A percentile compares a stretch with the other conserved stretches of the same genome.
Evolutionary conservation across 768 basidiomycete species (phyloP).

Genomic region (Hypsizygus marmoreus): DNA sequence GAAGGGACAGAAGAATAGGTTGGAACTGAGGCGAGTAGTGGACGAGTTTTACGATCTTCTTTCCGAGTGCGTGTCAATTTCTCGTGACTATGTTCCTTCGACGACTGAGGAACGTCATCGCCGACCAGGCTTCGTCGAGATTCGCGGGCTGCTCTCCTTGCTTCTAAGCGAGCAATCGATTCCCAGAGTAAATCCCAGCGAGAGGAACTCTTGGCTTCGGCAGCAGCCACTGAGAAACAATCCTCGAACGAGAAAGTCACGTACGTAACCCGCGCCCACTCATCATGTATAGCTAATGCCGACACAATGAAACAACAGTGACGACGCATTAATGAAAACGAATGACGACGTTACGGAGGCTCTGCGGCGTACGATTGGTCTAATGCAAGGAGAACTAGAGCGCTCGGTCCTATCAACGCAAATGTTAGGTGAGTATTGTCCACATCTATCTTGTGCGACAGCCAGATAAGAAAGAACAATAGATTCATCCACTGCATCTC

Average conservation of each 20-base stretch:
- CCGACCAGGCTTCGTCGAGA: constrained; percentile 57
- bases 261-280: constrained; percentile 41
- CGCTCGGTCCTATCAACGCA: constrained; percentile 84
- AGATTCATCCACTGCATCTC: constrained; percentile 81
- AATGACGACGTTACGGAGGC: constrained; percentile 88
- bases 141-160: constrained; percentile 65
- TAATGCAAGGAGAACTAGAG: constrained; percentile 94
- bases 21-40: constrained; percentile 50
- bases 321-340: constrained; percentile 87
- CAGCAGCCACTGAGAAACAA: constrained; percentile 50
- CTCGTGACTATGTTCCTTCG: not conserved
- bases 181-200: constrained; percentile 55
- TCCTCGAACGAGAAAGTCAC: constrained; percentile 57
- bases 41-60: constrained; percentile 49
- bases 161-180: constrained; percentile 77
- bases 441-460: not conserved
- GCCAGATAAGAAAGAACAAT: constrained; percentile 1
- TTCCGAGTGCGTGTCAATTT: constrained; percentile 42
- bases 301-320: constrained; percentile 38
- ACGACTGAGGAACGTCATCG: not conserved
- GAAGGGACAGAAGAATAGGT: constrained; percentile 51
- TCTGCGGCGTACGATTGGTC: constrained; percentile 75
- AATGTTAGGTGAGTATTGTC: constrained; percentile 63
- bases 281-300: not conserved
- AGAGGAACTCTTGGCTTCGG: constrained; percentile 67